Percentiles rank a stretch among this genome's conserved stretches.
Evolutionary conservation across 768 basidiomycete species (phyloP).

Genomic region (Mycena galopus): DNA sequence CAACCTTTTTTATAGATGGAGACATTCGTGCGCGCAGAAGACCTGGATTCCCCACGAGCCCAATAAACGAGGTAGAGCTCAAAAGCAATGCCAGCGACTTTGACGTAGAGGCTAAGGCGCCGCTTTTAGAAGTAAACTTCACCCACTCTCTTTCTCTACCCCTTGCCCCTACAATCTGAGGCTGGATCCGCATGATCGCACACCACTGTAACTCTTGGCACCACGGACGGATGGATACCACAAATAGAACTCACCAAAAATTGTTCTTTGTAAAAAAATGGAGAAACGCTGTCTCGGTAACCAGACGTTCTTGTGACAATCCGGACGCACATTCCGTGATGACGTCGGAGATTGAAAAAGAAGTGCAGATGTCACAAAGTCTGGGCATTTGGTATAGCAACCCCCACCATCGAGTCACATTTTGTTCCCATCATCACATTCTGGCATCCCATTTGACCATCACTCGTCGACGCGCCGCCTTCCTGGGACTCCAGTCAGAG

Average conservation of each 20-base stretch:
- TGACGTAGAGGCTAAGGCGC: too few species aligned
- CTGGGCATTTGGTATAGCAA: too few species aligned
- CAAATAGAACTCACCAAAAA: background rate
- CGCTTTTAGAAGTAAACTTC: background rate
- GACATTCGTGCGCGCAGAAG: conserved; percentile 59
- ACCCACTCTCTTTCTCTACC: background rate
- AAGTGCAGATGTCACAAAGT: too few species aligned
- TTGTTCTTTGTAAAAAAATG: background rate
- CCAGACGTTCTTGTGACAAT: too few species aligned
- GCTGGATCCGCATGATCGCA: conserved; percentile 3
- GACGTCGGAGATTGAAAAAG: too few species aligned
- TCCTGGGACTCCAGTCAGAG: too few species aligned
- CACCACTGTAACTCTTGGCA: background rate
- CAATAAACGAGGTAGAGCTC: conserved; percentile 40
- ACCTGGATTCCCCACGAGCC: conserved; percentile 27
- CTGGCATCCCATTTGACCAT: too few species aligned
- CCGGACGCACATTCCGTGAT: too few species aligned
- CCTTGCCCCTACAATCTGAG: background rate
- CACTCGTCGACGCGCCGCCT: too few species aligned
- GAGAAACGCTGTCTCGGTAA: too few species aligned
- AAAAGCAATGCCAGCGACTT: conserved; percentile 40
- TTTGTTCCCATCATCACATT: too few species aligned
- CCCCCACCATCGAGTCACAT: too few species aligned
- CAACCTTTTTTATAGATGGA: conserved; percentile 55
- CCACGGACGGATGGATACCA: background rate